Evolutionary conservation across 2,329 filamentous ascomycete species (phyloP).

Genomic region (Scolecobasidium constrictum): DNA sequence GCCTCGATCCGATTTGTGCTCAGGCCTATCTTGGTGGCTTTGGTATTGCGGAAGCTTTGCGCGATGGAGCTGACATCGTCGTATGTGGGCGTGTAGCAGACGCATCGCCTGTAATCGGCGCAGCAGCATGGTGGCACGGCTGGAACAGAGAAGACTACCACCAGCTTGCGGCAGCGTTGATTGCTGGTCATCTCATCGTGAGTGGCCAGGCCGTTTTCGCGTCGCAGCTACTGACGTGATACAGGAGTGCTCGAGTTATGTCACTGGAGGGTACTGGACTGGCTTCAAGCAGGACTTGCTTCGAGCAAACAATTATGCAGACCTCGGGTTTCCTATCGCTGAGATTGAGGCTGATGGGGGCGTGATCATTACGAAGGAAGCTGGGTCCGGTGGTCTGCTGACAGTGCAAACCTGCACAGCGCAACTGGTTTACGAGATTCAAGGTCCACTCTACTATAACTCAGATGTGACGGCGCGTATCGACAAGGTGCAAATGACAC

Average conservation of each 20-base stretch:
- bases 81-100: conserved; percentile 34
- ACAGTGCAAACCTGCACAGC: conserved; percentile 9
- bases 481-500: conserved; percentile 14
- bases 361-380: conserved; percentile 34
- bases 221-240: conserved; percentile 10
- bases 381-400: conserved; percentile 24
- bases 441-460: conserved; percentile 25
- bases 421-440: conserved; percentile 30
- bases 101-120: conserved; percentile 20
- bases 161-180: conserved; percentile 26
- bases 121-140: conserved; percentile 30
- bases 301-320: conserved; percentile 26
- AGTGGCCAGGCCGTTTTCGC: conserved; percentile 16
- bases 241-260: conserved; percentile 31
- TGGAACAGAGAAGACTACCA: conserved; percentile 30
- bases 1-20: conserved; percentile 11
- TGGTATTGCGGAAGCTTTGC: conserved; percentile 28
- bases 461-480: conserved; percentile 21
- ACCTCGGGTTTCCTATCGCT: conserved; percentile 36
- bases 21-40: conserved; percentile 24
- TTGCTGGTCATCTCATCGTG: conserved; percentile 23
- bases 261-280: conserved; percentile 31
- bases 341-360: conserved; percentile 31
- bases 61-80: conserved; percentile 32
- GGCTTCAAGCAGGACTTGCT: conserved; percentile 27